These are phyloP conservation scores for Euphorbia schlechtendalii DNA, from an alignment of 441 rosid species.

Conservation along the genomic window DNA sequence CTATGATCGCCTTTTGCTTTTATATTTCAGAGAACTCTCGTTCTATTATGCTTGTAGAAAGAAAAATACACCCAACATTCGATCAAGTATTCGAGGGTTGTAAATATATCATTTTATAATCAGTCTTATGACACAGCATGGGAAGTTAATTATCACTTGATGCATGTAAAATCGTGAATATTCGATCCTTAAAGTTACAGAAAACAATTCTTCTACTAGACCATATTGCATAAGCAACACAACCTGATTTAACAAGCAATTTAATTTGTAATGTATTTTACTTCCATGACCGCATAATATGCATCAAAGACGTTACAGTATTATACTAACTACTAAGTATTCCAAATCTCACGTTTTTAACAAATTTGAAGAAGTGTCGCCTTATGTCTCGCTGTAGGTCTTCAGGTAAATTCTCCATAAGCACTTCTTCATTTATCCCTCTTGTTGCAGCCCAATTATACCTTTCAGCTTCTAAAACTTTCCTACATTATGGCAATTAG, in stretches of 20 bases:
- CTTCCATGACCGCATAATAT: background rate
- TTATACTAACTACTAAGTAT: background rate
- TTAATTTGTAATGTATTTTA: background rate
- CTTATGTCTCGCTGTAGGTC: conserved; percentile 83
- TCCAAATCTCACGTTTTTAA: conserved; percentile 48
- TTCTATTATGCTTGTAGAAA: too few relatives aligned
- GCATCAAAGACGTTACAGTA: background rate
- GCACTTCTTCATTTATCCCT: conserved; percentile 76
- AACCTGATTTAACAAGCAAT: too few relatives aligned
- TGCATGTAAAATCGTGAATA: too few relatives aligned
- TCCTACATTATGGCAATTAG: conserved; percentile 36
- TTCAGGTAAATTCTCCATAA: conserved; percentile 76
- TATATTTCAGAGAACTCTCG: too few relatives aligned
- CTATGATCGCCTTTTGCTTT: too few relatives aligned
- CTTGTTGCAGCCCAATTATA: conserved; percentile 89
- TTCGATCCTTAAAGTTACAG: too few relatives aligned
- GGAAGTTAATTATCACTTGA: too few relatives aligned
- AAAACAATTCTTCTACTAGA: background rate
- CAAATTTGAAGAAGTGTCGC: conserved; percentile 79
- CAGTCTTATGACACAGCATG: too few relatives aligned
- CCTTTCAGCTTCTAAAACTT: conserved; percentile 73
- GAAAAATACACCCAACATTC: too few relatives aligned
- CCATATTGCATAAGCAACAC: background rate
- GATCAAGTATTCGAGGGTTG: too few relatives aligned
- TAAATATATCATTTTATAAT: too few relatives aligned